Percentiles rank a stretch among this genome's conserved stretches.
phyloP scores from a whole-genome alignment of 2,329 filamentous ascomycete species.

The Lizonia empirigonia region DNA sequence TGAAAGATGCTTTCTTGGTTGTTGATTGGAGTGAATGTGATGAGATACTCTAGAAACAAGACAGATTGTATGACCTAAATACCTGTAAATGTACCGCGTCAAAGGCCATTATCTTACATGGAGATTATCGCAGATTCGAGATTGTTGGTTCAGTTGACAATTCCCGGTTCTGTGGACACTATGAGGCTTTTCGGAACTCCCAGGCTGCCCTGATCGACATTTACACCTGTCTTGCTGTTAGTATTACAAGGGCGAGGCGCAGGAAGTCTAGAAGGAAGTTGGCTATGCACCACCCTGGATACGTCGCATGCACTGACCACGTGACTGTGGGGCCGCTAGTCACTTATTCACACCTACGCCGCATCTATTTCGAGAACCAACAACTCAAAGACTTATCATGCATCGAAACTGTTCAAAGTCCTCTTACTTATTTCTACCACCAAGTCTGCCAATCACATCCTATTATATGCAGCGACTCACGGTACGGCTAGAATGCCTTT shows the following conservation, averaged over 20 bases:
- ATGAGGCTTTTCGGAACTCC: not conserved
- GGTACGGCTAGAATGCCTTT: not conserved
- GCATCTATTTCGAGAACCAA: no score
- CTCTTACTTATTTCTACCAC: no score
- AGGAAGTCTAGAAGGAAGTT: not conserved
- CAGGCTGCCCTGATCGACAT: not conserved
- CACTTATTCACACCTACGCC: no score
- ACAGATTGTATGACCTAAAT: not conserved
- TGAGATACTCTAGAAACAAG: not conserved
- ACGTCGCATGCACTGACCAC: not conserved
- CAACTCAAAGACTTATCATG: not conserved
- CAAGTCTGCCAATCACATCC: no score
- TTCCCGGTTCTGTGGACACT: not conserved
- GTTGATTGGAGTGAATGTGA: not conserved
- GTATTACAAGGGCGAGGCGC: no score
- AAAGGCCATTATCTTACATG: no score
- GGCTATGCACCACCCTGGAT: not conserved
- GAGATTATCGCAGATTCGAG: no score
- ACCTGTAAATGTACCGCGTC: not conserved
- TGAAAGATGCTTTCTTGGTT: not conserved
- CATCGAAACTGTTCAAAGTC: no score
- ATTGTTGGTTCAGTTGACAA: not conserved
- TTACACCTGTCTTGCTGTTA: no score
- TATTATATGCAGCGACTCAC: not conserved
- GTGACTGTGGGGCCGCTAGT: no score